Conservation (phyloP, 1,139 yeast species). For the Scheffersomyces quercinus region DNA sequence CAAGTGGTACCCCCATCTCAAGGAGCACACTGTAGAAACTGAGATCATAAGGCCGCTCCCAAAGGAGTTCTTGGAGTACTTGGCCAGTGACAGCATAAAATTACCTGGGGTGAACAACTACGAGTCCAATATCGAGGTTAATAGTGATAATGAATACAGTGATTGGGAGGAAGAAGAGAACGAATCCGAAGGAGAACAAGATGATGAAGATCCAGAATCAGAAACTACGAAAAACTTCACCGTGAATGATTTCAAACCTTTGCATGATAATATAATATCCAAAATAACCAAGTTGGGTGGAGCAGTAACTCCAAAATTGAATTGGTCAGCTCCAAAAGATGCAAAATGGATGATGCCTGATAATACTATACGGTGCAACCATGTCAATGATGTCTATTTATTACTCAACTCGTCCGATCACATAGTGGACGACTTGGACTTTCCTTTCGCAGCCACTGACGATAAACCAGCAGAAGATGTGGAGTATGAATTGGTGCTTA, state of each 20-base stretch:
- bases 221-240: slow-evolving; percentile 31
- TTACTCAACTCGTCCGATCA: slow-evolving; percentile 85
- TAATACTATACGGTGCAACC: slow-evolving; percentile 68
- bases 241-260: slow-evolving; percentile 50
- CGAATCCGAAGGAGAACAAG: slow-evolving; percentile 32
- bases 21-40: slow-evolving; percentile 51
- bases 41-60: slow-evolving; percentile 68
- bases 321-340: slow-evolving; percentile 97
- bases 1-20: slow-evolving; percentile 65
- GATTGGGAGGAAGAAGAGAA: slow-evolving; percentile 60
- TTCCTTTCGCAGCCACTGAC: slow-evolving; percentile 48
- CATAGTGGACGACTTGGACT: slow-evolving; percentile 77
- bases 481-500: slow-evolving; percentile 65
- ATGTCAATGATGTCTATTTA: slow-evolving; percentile 73
- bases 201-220: slow-evolving; percentile 15
- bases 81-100: slow-evolving; percentile 73
- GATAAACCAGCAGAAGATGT: slow-evolving; percentile 14
- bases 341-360: slow-evolving; percentile 89
- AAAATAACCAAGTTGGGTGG: slow-evolving; percentile 48
- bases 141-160: slow-evolving; percentile 65
- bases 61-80: slow-evolving; percentile 62
- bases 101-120: slow-evolving; percentile 52
- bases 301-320: slow-evolving; percentile 80
- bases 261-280: slow-evolving; percentile 54
- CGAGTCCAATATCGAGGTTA: slow-evolving; percentile 32